Conservation (phyloP, 208 protist genomes). For the Wallacemonas sp. region DNA sequence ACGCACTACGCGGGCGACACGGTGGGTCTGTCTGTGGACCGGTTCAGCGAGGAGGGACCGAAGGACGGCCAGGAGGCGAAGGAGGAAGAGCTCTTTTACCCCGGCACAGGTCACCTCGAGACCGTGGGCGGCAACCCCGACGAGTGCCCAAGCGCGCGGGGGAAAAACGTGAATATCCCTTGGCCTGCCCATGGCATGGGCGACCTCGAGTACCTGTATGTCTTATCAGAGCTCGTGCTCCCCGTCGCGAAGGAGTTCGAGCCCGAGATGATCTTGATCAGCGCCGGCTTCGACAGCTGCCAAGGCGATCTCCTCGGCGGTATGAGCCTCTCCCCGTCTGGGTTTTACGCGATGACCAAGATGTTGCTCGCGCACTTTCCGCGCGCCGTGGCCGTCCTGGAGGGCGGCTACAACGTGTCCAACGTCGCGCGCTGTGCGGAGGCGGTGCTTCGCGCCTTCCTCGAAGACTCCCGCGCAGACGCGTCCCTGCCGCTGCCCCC, state of each 20-base stretch:
- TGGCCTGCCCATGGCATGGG: conserved; percentile 86
- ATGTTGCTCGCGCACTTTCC: conserved; percentile 44
- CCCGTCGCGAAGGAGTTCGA: conserved; percentile 89
- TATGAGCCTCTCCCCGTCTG: conserved; percentile 77
- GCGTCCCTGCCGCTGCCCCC: conserved; percentile 30
- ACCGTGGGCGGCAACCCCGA: conserved; percentile 57
- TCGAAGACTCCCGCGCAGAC: conserved; percentile 27
- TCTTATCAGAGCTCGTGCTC: conserved; percentile 93
- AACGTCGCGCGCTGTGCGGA: conserved; percentile 84
- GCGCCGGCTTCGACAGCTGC: conserved; percentile 95
- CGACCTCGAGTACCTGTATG: conserved; percentile 94
- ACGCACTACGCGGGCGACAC: conserved; percentile 46
- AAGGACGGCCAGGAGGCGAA: background rate
- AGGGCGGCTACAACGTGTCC: conserved; percentile 91
- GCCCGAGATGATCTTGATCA: conserved; percentile 93
- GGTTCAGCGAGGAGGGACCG: conserved; percentile 6
- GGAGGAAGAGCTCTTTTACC: conserved; percentile 84
- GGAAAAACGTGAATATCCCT: conserved; percentile 95
- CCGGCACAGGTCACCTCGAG: conserved; percentile 86
- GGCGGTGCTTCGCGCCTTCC: conserved; percentile 77
- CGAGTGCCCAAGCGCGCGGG: conserved; percentile 47
- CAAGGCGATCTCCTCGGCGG: conserved; percentile 93
- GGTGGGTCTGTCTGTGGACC: conserved; percentile 57
- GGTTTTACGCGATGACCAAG: conserved; percentile 82
- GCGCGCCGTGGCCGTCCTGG: conserved; percentile 79